These are phyloP conservation scores for Yamadazyma sp. DNA, from an alignment of 1,139 yeast species.

Conservation along the genomic window DNA sequence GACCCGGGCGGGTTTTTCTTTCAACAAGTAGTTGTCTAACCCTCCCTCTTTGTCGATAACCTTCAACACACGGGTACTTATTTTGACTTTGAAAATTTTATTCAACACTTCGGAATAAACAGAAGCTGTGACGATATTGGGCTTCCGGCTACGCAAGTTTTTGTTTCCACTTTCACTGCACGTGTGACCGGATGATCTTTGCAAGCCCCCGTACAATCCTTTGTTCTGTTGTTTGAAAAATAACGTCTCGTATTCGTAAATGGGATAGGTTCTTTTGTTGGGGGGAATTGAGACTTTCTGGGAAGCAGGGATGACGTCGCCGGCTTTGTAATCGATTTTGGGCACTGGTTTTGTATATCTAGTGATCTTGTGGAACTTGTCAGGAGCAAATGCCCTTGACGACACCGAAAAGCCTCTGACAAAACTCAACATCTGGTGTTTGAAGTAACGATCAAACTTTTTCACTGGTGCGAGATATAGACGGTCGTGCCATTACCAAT, in stretches of 20 bases:
- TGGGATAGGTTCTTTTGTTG: conserved; percentile 57
- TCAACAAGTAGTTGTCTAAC: conserved; percentile 78
- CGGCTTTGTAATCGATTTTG: conserved; percentile 34
- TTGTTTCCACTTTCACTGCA: conserved; percentile 77
- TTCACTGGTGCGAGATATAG: neutral
- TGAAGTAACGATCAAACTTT: conserved; percentile 3
- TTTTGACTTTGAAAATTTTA: conserved; percentile 52
- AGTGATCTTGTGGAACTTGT: conserved; percentile 40
- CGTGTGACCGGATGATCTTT: conserved; percentile 73
- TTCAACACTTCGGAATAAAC: conserved; percentile 84
- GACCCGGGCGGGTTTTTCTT: conserved; percentile 84
- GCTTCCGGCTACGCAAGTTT: conserved; percentile 74
- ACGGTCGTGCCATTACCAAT: neutral
- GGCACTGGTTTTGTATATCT: conserved; percentile 41
- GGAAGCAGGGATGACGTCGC: conserved; percentile 33
- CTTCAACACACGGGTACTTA: conserved; percentile 79
- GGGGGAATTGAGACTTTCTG: conserved; percentile 43
- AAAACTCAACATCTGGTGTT: conserved; percentile 5
- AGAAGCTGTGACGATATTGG: conserved; percentile 72
- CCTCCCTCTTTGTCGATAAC: conserved; percentile 95
- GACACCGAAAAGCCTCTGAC: conserved; percentile 8
- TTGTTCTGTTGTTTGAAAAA: conserved; percentile 81
- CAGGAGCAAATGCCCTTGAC: conserved; percentile 15
- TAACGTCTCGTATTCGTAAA: conserved; percentile 75
- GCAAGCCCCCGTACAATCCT: conserved; percentile 89